Conservation (phyloP, 371 early-diverging fungal species). For the Basidiobolus heterosporus region DNA sequence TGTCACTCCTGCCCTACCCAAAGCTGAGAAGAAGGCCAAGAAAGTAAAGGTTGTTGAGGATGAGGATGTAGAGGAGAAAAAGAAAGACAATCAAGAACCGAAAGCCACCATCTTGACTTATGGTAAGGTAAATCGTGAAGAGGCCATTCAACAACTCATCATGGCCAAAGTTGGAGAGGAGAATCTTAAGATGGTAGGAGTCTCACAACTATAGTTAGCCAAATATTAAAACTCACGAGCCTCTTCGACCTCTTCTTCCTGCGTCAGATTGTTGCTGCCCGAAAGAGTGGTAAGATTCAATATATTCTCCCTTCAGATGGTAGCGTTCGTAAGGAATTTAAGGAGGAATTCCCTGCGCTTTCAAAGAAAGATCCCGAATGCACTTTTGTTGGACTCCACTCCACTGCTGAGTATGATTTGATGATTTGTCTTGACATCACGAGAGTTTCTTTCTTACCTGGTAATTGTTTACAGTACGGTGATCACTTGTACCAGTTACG, state of each 20-base stretch:
- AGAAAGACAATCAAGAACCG: slow-evolving; percentile 9
- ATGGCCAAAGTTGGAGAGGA: slow-evolving; percentile 23
- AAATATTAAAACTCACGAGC: background rate
- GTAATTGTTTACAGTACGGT: slow-evolving; percentile 15
- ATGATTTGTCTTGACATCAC: background rate
- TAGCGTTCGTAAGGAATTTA: slow-evolving; percentile 19
- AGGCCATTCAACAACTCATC: slow-evolving; percentile 27
- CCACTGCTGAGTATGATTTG: slow-evolving; percentile 21
- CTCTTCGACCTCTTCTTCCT: too few relatives aligned
- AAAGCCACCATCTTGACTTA: slow-evolving; percentile 20
- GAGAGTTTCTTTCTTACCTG: background rate
- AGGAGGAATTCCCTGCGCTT: slow-evolving; percentile 17
- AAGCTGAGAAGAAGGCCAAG: slow-evolving; percentile 10
- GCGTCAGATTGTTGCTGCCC: slow-evolving; percentile 39
- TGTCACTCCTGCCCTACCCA: slow-evolving; percentile 13
- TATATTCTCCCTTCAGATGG: slow-evolving; percentile 33
- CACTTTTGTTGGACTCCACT: slow-evolving; percentile 42
- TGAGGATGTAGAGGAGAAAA: slow-evolving; percentile 10
- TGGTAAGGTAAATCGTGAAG: slow-evolving; percentile 31
- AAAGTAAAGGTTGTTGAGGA: slow-evolving; percentile 9
- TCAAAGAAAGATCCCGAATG: slow-evolving; percentile 14
- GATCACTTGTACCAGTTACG: slow-evolving; percentile 23
- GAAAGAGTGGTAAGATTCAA: slow-evolving; percentile 41
- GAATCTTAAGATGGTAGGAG: background rate
- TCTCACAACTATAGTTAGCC: background rate